Evolutionary conservation across 2,329 filamentous ascomycete species (phyloP), one percentile per base, ranked within the genome.

Genomic region (Arthroderma sp.): DNA sequence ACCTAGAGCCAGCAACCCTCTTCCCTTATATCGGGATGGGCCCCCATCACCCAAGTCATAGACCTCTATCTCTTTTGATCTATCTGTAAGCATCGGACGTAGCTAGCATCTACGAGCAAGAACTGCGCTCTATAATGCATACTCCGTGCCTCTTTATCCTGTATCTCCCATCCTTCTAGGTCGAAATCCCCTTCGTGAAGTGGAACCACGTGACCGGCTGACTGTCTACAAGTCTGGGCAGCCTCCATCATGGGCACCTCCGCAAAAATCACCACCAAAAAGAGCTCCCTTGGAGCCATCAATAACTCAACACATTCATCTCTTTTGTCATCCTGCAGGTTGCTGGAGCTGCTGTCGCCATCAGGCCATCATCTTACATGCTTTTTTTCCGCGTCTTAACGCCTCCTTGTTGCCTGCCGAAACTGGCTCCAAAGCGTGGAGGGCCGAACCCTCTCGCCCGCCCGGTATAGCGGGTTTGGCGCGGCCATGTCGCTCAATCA

Each of bases 401-500:
- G 57, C 64, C 55, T 61, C 55, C 58, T 68, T 63, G 63, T 64
- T 63, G 62, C 61, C 65, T 61, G 61, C 65, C 65, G 66, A 63
- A 65, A 64, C 63, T 70, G 65, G 67, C 67, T 61, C 56, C 55
- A 58, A 71, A 72, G 70, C 69, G 73, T 73, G 72, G 73, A 74
- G 71, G 67, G 71, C 67, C 68, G 66, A 69, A 66, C 70, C 67
- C 66, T 68, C 71, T 71, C 69, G 66, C 69, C 70, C 70, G 67
- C 70, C 71, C 71, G 68, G 73, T 69, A 68, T 67, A 68, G 73
- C 73, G 73, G 72, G 71, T 70, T 73, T 68, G 67, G 70, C 70
- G 71, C 70, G 72, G 52, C 55, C 71, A 86, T 86, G 83, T 83
- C 83, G 71, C 76, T 83, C 74, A 75, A 79, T 73, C 83, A 84